Evolutionary conservation across 257 asterid species (phyloP).

Genomic region (Plectranthus barbatus): DNA sequence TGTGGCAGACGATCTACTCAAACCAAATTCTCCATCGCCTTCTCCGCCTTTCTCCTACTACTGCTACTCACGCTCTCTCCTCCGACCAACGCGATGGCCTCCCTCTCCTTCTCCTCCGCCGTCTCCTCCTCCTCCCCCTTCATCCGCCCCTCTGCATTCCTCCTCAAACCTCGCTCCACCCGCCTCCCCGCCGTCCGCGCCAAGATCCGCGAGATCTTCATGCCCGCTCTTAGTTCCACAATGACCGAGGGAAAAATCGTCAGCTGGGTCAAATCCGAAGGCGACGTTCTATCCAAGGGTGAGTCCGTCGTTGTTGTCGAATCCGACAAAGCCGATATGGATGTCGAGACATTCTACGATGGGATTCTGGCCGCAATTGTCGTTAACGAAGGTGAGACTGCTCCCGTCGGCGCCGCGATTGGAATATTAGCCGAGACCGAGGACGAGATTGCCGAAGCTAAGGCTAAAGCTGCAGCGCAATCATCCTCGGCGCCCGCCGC

Average conservation of each 20-base stretch:
- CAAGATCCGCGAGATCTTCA: no score
- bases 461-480: slow-evolving; percentile 43
- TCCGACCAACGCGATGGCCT: slow-evolving; percentile 20
- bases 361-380: slow-evolving; percentile 75
- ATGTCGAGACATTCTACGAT: slow-evolving; percentile 75
- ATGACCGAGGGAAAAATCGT: slow-evolving; percentile 95
- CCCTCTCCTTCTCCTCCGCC: slow-evolving; percentile 52
- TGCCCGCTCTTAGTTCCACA: no score
- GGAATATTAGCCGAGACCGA: slow-evolving; percentile 66
- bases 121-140: slow-evolving; percentile 42
- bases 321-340: slow-evolving; percentile 91
- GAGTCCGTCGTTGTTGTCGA: slow-evolving; percentile 82
- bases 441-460: slow-evolving; percentile 59
- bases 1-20: slow-evolving; percentile 23
- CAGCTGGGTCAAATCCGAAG: slow-evolving; percentile 77
- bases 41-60: slow-evolving; percentile 34
- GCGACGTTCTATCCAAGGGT: slow-evolving; percentile 68
- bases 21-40: slow-evolving; percentile 43
- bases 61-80: neutral
- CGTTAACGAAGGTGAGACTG: slow-evolving; percentile 63
- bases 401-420: slow-evolving; percentile 68
- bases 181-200: slow-evolving; percentile 33
- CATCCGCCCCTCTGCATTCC: slow-evolving; percentile 34
- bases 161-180: slow-evolving; percentile 19
- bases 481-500: slow-evolving; percentile 21